These are phyloP conservation scores for Sclerotiophoma versabilis DNA, from an alignment of 2,329 filamentous ascomycete species.

Conservation along the genomic window DNA sequence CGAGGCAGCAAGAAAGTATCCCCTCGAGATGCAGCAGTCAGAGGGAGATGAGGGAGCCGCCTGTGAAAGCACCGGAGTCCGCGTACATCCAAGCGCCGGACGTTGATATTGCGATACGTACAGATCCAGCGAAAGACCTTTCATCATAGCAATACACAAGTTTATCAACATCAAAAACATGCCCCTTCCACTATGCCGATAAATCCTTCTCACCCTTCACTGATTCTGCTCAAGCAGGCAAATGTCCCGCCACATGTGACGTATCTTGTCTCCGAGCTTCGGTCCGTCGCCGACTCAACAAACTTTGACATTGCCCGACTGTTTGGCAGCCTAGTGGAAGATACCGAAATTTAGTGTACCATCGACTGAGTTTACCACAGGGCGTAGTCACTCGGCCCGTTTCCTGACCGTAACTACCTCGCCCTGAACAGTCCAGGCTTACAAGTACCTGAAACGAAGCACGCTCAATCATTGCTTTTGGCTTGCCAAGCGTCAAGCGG, in stretches of 20 bases:
- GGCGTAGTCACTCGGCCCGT: not conserved
- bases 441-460: no score
- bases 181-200: not conserved
- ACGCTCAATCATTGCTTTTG: no score
- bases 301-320: no score
- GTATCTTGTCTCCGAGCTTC: not conserved
- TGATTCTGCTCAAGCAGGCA: no score
- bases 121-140: not conserved
- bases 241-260: no score
- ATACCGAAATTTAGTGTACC: not conserved
- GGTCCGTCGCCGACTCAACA: not conserved
- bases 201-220: no score
- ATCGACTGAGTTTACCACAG: not conserved
- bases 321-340: not conserved
- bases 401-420: no score
- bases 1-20: constrained; percentile 2
- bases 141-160: not conserved
- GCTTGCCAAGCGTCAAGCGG: no score
- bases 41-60: not conserved
- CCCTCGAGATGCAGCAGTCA: constrained; percentile 3
- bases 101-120: not conserved
- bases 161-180: not conserved
- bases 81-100: not conserved
- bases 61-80: not conserved
- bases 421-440: no score